Conservation (phyloP, 495 filamentous ascomycete species). For the Penicillium silybi region DNA sequence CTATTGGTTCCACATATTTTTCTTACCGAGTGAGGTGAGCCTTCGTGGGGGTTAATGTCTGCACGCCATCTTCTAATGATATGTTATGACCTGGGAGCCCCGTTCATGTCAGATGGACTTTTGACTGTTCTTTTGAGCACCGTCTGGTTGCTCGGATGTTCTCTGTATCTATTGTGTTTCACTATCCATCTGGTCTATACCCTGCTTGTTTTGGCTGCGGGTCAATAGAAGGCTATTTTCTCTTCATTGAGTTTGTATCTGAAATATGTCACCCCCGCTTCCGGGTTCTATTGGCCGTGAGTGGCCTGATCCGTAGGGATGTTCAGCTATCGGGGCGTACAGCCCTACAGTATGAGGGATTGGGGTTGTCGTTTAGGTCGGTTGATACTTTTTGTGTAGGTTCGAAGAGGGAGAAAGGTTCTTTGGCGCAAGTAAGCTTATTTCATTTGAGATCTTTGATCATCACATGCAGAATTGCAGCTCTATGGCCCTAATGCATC, state of each 20-base stretch:
- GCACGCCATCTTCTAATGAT: conserved; percentile 24
- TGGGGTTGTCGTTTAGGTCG: not conserved
- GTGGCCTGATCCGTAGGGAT: not conserved
- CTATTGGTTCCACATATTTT: conserved; percentile 5
- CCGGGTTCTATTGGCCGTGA: not conserved
- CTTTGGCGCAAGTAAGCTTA: not conserved
- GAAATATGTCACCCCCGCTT: no score
- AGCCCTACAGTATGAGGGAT: not conserved
- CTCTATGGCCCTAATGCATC: not conserved
- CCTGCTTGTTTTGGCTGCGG: not conserved
- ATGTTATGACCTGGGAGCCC: conserved; percentile 17
- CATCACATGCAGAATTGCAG: not conserved
- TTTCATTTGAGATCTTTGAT: not conserved
- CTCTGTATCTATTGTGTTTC: conserved; percentile 19
- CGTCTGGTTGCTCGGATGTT: conserved; percentile 5
- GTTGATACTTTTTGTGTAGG: not conserved
- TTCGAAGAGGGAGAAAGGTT: not conserved
- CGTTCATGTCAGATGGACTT: conserved; percentile 8
- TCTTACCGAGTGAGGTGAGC: conserved; percentile 11
- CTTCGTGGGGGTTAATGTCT: conserved; percentile 16
- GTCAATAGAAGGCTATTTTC: conserved; percentile 11
- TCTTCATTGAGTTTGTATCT: no score
- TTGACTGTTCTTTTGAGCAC: conserved; percentile 3
- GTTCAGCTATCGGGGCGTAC: not conserved
- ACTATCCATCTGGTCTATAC: conserved; percentile 8